These are phyloP conservation scores for Aspergillus fumigatus DNA, from an alignment of 2,329 filamentous ascomycete species.

Conservation along the genomic window DNA sequence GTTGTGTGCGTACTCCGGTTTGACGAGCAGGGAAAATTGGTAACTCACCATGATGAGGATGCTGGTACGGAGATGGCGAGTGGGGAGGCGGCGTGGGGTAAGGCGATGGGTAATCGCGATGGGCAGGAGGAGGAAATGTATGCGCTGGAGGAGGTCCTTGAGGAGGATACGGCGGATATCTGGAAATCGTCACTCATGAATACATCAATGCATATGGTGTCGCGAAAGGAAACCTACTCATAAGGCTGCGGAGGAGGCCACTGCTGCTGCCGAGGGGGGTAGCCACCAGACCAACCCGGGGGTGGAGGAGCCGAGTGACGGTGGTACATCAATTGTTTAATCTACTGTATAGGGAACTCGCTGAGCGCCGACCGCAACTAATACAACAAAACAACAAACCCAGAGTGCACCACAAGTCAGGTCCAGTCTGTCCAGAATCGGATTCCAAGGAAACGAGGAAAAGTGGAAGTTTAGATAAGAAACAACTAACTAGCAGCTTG, in stretches of 20 bases:
- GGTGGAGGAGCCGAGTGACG: constrained; percentile 11
- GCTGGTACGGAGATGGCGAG: constrained; percentile 8
- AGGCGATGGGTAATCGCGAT: constrained; percentile 1
- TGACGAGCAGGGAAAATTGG: not conserved
- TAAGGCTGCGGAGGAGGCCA: constrained; percentile 12
- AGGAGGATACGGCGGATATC: constrained; percentile 6
- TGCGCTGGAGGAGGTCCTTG: constrained; percentile 1
- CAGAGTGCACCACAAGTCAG: not conserved
- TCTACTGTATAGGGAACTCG: not conserved
- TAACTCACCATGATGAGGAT: constrained; percentile 14
- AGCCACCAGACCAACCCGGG: constrained; percentile 13
- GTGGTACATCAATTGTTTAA: constrained; percentile 17
- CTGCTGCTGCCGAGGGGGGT: constrained; percentile 9
- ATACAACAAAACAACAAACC: not conserved
- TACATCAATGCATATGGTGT: no score
- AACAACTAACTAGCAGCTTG: not conserved
- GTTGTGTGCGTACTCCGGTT: not conserved
- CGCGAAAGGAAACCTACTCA: constrained; percentile 4
- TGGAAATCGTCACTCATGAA: not conserved
- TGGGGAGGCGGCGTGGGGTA: constrained; percentile 15
- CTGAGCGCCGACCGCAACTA: not conserved
- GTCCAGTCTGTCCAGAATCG: not conserved
- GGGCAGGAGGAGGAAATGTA: constrained; percentile 3
- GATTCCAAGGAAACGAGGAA: not conserved
- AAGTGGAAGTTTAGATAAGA: not conserved